phyloP scores from a whole-genome alignment of 1,284 basidiomycete genomes.

The Stereum hirsutum region DNA sequence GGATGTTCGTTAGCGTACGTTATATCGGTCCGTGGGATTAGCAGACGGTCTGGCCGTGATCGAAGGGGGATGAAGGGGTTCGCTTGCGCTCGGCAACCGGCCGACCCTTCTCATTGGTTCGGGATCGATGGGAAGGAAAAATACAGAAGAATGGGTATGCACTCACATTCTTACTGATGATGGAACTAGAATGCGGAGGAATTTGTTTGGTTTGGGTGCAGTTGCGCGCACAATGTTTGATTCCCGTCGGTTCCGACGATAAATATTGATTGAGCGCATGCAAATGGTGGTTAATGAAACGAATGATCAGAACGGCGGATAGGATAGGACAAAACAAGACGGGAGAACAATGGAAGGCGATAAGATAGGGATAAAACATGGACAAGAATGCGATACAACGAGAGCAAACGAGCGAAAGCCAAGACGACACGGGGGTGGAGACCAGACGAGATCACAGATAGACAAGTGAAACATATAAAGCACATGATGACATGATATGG shows the following conservation, averaged over 20 bases:
- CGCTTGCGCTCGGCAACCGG: no score
- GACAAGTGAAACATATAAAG: constrained; percentile 9
- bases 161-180: constrained; percentile 65
- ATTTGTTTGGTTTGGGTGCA: constrained; percentile 4
- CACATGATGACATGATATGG: no score
- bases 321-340: constrained; percentile 11
- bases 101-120: no score
- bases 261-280: constrained; percentile 1
- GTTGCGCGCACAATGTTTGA: constrained; percentile 10
- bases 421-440: constrained; percentile 6
- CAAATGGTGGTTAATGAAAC: constrained; percentile 8
- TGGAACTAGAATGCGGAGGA: constrained; percentile 33
- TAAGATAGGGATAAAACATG: constrained; percentile 7
- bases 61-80: no score
- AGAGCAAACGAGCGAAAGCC: not conserved
- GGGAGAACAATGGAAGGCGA: constrained; percentile 15
- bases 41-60: no score
- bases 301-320: constrained; percentile 7
- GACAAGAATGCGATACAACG: not conserved
- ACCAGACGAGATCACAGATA: constrained; percentile 1
- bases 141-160: constrained; percentile 5
- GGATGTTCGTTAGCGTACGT: constrained; percentile 2
- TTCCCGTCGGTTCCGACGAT: not conserved
- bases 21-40: constrained; percentile 1
- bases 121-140: constrained; percentile 2